Percentiles rank a stretch among this genome's conserved stretches.
These are phyloP conservation scores for Mimosa pudica DNA, from an alignment of 306 rosid species.

Conservation along the genomic window DNA sequence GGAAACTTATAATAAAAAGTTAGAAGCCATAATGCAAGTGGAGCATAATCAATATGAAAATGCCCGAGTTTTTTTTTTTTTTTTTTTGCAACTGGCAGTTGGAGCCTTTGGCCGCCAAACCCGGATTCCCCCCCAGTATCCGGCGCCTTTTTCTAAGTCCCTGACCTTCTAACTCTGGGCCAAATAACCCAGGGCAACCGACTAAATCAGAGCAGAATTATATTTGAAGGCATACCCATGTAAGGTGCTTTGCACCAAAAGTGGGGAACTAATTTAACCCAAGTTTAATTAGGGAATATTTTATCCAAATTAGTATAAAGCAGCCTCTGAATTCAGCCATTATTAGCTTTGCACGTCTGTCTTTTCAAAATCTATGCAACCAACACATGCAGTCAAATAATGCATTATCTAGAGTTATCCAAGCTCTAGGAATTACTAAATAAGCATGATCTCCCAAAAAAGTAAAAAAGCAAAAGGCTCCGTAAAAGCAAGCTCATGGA, in stretches of 20 bases:
- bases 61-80: background rate
- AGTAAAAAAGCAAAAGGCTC: background rate
- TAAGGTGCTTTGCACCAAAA: no score
- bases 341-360: background rate
- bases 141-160: no score
- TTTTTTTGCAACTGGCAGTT: no score
- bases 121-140: no score
- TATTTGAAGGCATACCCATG: no score
- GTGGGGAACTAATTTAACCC: background rate
- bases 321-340: background rate
- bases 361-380: background rate
- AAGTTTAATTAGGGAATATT: slow-evolving; percentile 13
- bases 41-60: slow-evolving; percentile 16
- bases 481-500: slow-evolving; percentile 13
- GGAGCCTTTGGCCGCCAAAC: no score
- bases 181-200: no score
- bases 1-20: background rate
- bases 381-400: background rate
- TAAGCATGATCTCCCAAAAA: background rate
- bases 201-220: no score
- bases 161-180: no score
- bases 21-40: slow-evolving; percentile 20
- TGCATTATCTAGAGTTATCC: background rate
- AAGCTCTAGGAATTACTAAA: background rate
- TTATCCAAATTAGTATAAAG: background rate